Base-by-base conservation (phyloP, 2,329 filamentous ascomycete genomes). In the Akanthomyces dipterigenus region DNA sequence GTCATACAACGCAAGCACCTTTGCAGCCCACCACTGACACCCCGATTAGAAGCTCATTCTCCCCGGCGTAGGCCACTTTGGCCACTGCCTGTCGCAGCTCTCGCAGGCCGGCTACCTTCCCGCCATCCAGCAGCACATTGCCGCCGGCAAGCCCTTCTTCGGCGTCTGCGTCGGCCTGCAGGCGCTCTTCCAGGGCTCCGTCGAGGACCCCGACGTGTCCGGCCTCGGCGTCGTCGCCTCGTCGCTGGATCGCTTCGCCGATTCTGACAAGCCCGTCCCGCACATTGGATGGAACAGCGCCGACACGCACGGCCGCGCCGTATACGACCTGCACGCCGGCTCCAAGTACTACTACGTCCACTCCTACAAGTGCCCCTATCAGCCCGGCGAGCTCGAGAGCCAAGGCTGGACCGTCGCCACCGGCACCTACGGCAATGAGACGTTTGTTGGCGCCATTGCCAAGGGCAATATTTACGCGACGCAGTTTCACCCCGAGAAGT, bases 281-380 rank as follows among this genome's bases (percentile, higher is more conserved):
- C 96, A 99, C 77, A 99, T 99, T 73, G 95, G 95, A 60, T 99
- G 95, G 95, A 99, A 99, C 76, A 92, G 88, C 67, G 95, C 96
- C 49, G 88, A 87, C 68, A 86, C 88, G 1, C 77, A 69, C 63
- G 77, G 73, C 63, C 75, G 71, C 62, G 73, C 72, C 67, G 83
- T 98, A 62, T 97, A 93, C 73, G 92, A 89, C 62, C 77, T 99
- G 59, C 80, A 84, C 31, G 87, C 90, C 0, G 82, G 82, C 58
- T 96, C 90, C 71, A 99, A 98, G 75, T 99, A 99, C 80, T 99
- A 99, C 78, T 99, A 99, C 72, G 93, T 99, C 61, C 95, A 99
- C 80, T 93, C 91, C 2, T 99, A 95, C 76, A 93, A 92, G 62
- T 88, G 86, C 28, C 88, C 88, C 3, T 96, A 97, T 73, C 76